These are phyloP conservation scores for Trichoderma oligosporum DNA, from an alignment of 2,329 filamentous ascomycete genomes.

Conservation along the genomic window DNA sequence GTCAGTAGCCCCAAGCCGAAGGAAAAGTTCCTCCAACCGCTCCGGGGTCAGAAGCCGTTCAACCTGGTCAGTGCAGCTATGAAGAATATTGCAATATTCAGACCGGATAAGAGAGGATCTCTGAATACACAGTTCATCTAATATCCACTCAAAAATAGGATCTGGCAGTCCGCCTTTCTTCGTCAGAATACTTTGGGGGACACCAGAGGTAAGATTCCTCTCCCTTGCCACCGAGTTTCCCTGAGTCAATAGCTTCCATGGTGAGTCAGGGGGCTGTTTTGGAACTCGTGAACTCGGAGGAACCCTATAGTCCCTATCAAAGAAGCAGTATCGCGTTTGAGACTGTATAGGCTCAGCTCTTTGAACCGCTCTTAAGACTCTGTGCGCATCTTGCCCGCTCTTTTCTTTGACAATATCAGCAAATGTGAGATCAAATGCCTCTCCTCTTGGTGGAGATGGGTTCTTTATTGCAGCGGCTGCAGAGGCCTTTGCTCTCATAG, in stretches of 20 bases:
- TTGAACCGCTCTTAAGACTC: constrained; percentile 47
- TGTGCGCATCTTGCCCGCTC: constrained; percentile 43
- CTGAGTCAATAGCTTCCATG: constrained; percentile 49
- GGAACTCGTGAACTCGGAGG: constrained; percentile 28
- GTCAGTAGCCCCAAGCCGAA: constrained; percentile 52
- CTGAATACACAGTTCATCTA: constrained; percentile 57
- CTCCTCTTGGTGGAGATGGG: neutral
- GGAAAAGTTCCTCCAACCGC: constrained; percentile 52
- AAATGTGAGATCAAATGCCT: constrained; percentile 24
- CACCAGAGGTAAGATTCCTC: constrained; percentile 59
- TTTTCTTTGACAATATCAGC: constrained; percentile 35
- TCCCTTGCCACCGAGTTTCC: constrained; percentile 44
- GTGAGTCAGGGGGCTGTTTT: constrained; percentile 34
- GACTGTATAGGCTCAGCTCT: constrained; percentile 42
- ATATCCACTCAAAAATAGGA: constrained; percentile 63
- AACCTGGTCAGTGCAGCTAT: constrained; percentile 43
- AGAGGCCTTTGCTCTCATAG: constrained; percentile 41
- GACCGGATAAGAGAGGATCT: constrained; percentile 51
- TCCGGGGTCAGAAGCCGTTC: constrained; percentile 43
- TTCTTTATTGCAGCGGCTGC: constrained; percentile 25
- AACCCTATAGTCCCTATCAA: constrained; percentile 35
- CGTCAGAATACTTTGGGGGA: constrained; percentile 50
- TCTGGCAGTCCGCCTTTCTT: constrained; percentile 49
- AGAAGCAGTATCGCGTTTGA: constrained; percentile 48
- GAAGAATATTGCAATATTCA: constrained; percentile 57